Evolutionary conservation across 2,329 filamentous ascomycete species (phyloP), one percentile per base, ranked within the genome.

Genomic region (Clonostachys rosea): DNA sequence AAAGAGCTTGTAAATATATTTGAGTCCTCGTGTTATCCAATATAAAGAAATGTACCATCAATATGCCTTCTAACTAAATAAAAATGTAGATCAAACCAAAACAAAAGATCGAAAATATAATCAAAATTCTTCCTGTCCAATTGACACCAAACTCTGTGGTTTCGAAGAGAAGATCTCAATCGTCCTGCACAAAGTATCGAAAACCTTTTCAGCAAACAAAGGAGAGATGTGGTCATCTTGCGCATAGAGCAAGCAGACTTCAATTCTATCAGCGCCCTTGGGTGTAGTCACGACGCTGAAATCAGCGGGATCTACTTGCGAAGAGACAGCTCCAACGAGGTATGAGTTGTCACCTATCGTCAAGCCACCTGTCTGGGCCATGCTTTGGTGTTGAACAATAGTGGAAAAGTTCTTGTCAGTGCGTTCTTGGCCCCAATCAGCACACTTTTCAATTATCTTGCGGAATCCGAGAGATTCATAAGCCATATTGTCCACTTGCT

Each of bases 401-500:
- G 54, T 58, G 11, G 53, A 53, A 37, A 56, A 58, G 3, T 53
- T 51, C 1, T 49, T 56, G 2, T 3, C 11, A 35, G 52, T 51
- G n/a, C 47, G 24, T 2, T 55, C 44, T 3, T 47, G 8, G 4
- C 17, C 14, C 58, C 58, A 60, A 3, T 53, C 44, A 3, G 53
- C 58, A 40, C 56, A 59, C 13, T 50, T 54, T 24, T 39, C 14
- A 13, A 58, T 59, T 6, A 59, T 58, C 11, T 58, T 49, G 20
- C 41, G 47, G 34, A 58, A 60, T 1, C 57, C 58, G 16, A 60
- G 47, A 35, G 53, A 49, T 17, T 59, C 58, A 14, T 52, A 50
- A 5, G 54, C 49, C 43, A 60, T 54, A 20, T 56, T 59, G 7
- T 56, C 52, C 5, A 63, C 50, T 13, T 74, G 69, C 48, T 73